These are phyloP conservation scores for Leishmania martiniquensis DNA, from an alignment of 208 protist species.

Conservation along the genomic window DNA sequence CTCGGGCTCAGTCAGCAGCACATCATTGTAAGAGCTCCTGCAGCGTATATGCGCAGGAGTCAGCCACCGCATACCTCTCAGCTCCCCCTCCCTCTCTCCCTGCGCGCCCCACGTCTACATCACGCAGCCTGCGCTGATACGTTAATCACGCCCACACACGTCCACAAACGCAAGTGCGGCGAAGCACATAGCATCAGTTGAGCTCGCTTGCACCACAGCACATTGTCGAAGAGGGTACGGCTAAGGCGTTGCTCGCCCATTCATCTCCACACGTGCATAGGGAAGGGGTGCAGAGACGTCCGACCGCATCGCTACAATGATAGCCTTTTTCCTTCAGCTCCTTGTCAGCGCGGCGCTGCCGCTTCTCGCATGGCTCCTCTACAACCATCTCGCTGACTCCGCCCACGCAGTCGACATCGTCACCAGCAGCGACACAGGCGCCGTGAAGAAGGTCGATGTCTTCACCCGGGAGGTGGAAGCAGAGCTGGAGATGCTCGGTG, in stretches of 20 bases:
- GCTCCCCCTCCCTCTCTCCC: too few relatives aligned
- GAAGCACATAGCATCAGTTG: not conserved
- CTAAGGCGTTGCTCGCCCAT: not conserved
- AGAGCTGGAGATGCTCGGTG: slow-evolving; percentile 13
- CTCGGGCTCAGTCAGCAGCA: too few relatives aligned
- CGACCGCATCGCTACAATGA: slow-evolving; percentile 2
- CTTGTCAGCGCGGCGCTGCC: slow-evolving; percentile 19
- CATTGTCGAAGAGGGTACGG: not conserved
- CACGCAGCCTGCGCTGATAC: not conserved
- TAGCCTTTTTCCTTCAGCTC: slow-evolving; percentile 23
- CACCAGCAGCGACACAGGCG: not conserved
- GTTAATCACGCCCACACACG: too few relatives aligned
- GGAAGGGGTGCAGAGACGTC: not conserved
- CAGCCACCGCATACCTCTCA: too few relatives aligned
- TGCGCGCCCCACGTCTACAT: too few relatives aligned
- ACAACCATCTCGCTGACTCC: slow-evolving; percentile 20
- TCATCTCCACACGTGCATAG: not conserved
- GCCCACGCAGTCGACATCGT: slow-evolving; percentile 1
- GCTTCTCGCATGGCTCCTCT: slow-evolving; percentile 16
- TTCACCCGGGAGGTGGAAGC: slow-evolving; percentile 10
- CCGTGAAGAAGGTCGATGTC: not conserved
- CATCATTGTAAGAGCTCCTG: too few relatives aligned
- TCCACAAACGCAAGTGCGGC: too few relatives aligned
- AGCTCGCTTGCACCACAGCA: not conserved
- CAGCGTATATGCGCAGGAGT: too few relatives aligned